Evolutionary conservation across 2,329 filamentous ascomycete species (phyloP).

Genomic region (Penicillium sp.): DNA sequence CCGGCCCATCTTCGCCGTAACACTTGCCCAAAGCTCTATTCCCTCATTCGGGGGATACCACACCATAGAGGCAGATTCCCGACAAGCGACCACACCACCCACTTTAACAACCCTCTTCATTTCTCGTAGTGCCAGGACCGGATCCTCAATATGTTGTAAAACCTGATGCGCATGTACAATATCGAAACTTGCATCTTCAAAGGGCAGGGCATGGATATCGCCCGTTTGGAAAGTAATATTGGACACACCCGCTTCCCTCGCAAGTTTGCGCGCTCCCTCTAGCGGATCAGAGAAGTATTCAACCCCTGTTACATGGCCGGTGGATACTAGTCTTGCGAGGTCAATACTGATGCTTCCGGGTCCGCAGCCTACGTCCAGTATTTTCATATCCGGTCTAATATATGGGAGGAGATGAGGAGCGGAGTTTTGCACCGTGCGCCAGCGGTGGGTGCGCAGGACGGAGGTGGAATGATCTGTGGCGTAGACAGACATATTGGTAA

Average conservation of each 20-base stretch:
- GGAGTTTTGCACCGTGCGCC: slow-evolving; percentile 38
- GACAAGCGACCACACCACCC: not conserved
- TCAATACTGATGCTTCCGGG: not conserved
- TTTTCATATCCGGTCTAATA: slow-evolving; percentile 34
- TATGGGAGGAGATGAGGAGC: slow-evolving; percentile 43
- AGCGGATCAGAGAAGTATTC: not conserved
- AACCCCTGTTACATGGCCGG: not conserved
- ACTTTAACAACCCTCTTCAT: slow-evolving; percentile 56
- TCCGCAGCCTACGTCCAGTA: slow-evolving; percentile 36
- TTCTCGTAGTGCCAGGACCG: slow-evolving; percentile 53
- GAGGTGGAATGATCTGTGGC: slow-evolving; percentile 41
- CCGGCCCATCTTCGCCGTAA: not conserved
- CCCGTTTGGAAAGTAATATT: slow-evolving; percentile 40
- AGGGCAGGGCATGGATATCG: slow-evolving; percentile 45
- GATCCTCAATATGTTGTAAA: slow-evolving; percentile 57
- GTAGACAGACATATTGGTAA: slow-evolving; percentile 27
- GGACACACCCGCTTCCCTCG: not conserved
- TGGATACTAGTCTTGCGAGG: not conserved
- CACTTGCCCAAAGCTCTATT: slow-evolving; percentile 5
- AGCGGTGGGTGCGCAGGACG: slow-evolving; percentile 38
- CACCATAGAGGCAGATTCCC: not conserved
- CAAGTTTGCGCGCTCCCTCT: not conserved
- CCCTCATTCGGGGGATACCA: not conserved
- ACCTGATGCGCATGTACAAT: slow-evolving; percentile 62
- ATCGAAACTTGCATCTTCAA: slow-evolving; percentile 54